Conservation (phyloP, 306 rosid genomes). For the Vigna reflexopilosa region DNA sequence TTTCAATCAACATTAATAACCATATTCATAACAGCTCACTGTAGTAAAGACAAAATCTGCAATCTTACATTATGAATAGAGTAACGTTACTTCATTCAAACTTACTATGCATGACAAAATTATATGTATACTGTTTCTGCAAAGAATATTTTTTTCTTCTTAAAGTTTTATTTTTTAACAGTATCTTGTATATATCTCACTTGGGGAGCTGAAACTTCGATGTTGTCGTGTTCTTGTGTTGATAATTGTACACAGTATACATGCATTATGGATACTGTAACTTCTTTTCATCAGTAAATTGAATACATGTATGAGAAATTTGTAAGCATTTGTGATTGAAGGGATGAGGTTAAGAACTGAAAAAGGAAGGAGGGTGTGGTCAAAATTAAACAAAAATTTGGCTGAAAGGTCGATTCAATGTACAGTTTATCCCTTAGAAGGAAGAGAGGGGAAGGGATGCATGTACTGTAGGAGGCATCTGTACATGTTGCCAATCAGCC, state of each 20-base stretch:
- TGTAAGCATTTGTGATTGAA: not conserved
- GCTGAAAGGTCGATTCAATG: conserved; percentile 66
- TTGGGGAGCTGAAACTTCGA: no score
- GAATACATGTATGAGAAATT: no score
- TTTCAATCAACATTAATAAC: not conserved
- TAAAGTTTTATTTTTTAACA: no score
- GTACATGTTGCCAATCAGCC: conserved; percentile 54
- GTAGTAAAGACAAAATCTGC: conserved; percentile 9
- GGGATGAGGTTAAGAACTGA: conserved; percentile 26
- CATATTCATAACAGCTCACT: not conserved
- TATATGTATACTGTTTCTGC: not conserved
- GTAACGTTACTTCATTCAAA: not conserved
- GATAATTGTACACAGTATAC: no score
- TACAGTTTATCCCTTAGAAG: conserved; percentile 59
- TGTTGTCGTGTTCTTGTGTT: no score
- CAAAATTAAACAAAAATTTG: conserved; percentile 40
- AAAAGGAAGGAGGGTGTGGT: conserved; percentile 37
- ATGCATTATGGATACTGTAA: no score
- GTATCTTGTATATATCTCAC: no score
- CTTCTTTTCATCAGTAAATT: no score
- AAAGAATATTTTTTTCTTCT: not conserved
- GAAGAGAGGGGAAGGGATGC: conserved; percentile 12
- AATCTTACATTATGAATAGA: not conserved
- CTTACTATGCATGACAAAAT: no score
- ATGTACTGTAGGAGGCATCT: conserved; percentile 51